Evolutionary conservation across 805 yeast species (phyloP), one percentile per base, ranked within the genome.

Genomic region (Candida takata): DNA sequence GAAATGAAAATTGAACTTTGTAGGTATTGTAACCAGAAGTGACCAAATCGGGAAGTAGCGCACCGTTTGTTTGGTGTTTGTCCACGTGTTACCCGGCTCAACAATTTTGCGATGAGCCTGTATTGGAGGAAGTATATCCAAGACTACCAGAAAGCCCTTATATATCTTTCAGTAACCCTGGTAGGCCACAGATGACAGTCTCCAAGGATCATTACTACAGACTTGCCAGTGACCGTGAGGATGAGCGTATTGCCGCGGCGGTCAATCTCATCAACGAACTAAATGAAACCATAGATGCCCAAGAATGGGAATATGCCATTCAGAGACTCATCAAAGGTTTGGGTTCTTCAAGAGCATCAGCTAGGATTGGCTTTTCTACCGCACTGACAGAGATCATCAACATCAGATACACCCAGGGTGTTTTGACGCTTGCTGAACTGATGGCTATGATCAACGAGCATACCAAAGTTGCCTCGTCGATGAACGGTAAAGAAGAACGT

Each of bases 311-410:
- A 33, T 90, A 90, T 54, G 92, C 95, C 0, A 59, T 84, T 36
- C 74, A 74, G 43, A 70, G 97, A 52, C 65, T 90, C 43, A 71
- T 85, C 44, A 79, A 77, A 43, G 97, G 97, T 34, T 62, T 90
- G 23, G 67, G 86, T 5, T 82, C 95, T 6, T 72, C 87, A 12
- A 73, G 92, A 50, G 94, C 83, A 17, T 70, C 86, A 32, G 92
- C 95, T 1, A 67, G 97, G 38, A 60, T 84, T 20, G 97, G 97
- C 5, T 90, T 81, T 52, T 84, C 95, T 3, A 74, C 85, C 70
- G 90, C 95, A 30, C 61, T 90, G 29, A 75, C 88, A 0, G 97
- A 90, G 55, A 60, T 81, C 2, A 34, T 67, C 47, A 55, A 60
- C 61, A 24, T 62, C 54, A 47, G 64, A 24, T 35, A 57, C 15